Base-by-base conservation (phyloP, 805 yeast species). In the Candida ortonii region DNA sequence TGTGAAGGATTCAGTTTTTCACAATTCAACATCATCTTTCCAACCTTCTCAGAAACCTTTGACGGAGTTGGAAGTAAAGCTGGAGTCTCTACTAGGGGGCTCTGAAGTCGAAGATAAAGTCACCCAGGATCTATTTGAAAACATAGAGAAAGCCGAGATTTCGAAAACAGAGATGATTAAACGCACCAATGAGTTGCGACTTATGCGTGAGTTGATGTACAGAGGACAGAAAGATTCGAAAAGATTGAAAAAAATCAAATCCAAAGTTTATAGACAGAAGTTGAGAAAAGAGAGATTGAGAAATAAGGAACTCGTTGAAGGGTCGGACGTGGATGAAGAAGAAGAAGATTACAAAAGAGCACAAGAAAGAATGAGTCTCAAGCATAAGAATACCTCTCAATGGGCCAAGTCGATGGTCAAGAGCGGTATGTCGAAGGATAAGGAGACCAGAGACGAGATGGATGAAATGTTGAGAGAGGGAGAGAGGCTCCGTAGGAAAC, bases 131-230 rank as follows among this genome's bases (percentile, higher is more conserved):
- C 76, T 84, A 4, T 89, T 88, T 59, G 97, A 90, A 59, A 85
- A 89, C 34, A 72, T 87, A 22, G 89, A 85, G 6, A 77, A 84
- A 2, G 88, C 95, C 2, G 80, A 82, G 52, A 63, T 90, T 59
- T 71, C 93, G 0, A 74, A 80, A 17, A 94, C 84, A 41, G 97
- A 93, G 32, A 63, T 90, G 65, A 64, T 67, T 36, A 77, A 79
- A 55, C 72, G 94, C 40, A 81, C 93, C 6, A 75, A 77, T 39
- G 96, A 90, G 61, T 70, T 90, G 48, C 75, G 97, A 48, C 63
- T 84, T 53, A 87, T 88, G 96, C 75, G 98, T 45, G 98, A 93
- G 56, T 73, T 90, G 44, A 86, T 90, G 96, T 93, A 88, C 66
- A 73, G 97, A 51, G 97, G 90, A 52, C 97, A 90, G 65, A 76